Conservation (phyloP, 2,329 filamentous ascomycete genomes). For the Venturia asperata region DNA sequence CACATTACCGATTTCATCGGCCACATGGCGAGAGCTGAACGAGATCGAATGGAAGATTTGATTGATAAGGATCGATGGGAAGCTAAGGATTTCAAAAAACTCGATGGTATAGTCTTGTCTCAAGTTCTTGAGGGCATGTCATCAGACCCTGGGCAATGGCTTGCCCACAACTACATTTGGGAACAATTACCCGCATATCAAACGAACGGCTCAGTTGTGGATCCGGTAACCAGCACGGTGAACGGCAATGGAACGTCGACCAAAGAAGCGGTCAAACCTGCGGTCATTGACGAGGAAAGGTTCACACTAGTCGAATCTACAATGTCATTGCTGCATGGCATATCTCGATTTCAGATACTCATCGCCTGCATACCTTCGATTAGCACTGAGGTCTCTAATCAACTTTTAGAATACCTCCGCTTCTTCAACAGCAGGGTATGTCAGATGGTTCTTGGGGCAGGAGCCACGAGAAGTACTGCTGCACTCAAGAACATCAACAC, state of each 20-base stretch:
- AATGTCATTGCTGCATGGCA: conserved; percentile 69
- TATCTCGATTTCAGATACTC: conserved; percentile 76
- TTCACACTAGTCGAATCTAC: conserved; percentile 84
- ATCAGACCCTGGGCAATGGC: conserved; percentile 61
- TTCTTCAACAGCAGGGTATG: conserved; percentile 93
- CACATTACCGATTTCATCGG: conserved; percentile 78
- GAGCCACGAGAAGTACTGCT: conserved; percentile 70
- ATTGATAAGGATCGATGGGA: conserved; percentile 80
- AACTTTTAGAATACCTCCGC: conserved; percentile 77
- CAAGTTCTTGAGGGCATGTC: conserved; percentile 64
- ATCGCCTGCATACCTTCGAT: conserved; percentile 82
- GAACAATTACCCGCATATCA: conserved; percentile 28
- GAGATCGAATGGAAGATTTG: conserved; percentile 64
- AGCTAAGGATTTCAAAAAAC: conserved; percentile 64
- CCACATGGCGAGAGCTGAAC: conserved; percentile 62
- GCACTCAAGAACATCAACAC: conserved; percentile 95
- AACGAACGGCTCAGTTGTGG: conserved; percentile 23
- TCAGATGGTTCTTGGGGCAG: conserved; percentile 93
- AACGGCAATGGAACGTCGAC: conserved; percentile 28
- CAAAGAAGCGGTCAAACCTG: conserved; percentile 46
- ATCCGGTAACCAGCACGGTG: conserved; percentile 13
- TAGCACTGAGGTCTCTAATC: conserved; percentile 71
- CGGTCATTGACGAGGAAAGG: conserved; percentile 73
- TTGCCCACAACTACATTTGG: conserved; percentile 45
- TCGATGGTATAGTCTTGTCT: conserved; percentile 53